Percentiles rank a stretch among this genome's conserved stretches.
Evolutionary conservation across 2,329 filamentous ascomycete genomes (phyloP).

Genomic region (Colletotrichum sidae): DNA sequence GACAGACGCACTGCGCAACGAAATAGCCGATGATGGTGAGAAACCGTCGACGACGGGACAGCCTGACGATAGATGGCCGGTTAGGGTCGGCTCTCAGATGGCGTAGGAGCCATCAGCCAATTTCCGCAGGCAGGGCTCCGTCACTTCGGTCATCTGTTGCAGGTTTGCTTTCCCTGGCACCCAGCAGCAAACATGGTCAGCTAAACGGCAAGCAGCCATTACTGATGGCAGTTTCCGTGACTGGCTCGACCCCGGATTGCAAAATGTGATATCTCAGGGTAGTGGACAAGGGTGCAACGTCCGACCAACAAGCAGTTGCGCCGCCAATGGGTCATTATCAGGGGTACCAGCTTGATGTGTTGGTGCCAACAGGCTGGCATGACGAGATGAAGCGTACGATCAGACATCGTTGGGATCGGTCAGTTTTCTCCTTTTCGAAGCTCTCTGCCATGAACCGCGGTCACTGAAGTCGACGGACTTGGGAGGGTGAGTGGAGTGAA

Average conservation of each 20-base stretch:
- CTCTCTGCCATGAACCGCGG: conserved; percentile 33
- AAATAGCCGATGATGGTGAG: too few relatives aligned
- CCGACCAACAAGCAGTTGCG: conserved; percentile 2
- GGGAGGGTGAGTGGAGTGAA: neutral
- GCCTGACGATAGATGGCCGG: too few relatives aligned
- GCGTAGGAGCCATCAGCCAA: too few relatives aligned
- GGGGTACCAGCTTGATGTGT: neutral
- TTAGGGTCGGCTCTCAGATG: too few relatives aligned
- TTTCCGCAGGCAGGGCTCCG: too few relatives aligned
- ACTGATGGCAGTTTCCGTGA: neutral
- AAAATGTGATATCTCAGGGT: conserved; percentile 2
- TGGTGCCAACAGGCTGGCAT: neutral
- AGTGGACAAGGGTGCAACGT: conserved; percentile 4
- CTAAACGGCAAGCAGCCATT: too few relatives aligned
- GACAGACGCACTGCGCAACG: too few relatives aligned
- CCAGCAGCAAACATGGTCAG: neutral
- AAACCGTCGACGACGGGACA: too few relatives aligned
- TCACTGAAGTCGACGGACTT: conserved; percentile 23
- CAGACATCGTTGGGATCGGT: conserved; percentile 30
- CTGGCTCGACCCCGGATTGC: neutral
- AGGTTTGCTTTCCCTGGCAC: too few relatives aligned
- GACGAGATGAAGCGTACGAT: neutral
- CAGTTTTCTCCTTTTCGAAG: conserved; percentile 35
- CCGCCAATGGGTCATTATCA: neutral
- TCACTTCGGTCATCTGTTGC: too few relatives aligned